Base-by-base conservation (phyloP, 2,329 filamentous ascomycete species). In the Fusarium solani-melongenae region DNA sequence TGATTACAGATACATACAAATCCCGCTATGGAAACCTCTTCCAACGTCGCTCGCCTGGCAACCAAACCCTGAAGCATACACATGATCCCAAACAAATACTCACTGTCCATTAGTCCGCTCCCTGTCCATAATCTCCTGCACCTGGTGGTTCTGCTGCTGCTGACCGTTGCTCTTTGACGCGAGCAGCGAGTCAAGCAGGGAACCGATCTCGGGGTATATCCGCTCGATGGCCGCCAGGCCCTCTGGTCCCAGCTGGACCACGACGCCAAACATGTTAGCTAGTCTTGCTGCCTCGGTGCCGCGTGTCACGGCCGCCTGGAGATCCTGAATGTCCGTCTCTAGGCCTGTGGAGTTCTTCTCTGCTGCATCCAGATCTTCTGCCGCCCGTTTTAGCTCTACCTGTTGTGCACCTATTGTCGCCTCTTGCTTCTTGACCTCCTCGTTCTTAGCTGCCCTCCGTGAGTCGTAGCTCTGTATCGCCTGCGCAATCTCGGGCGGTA, bases 151-250 rank as follows among this genome's bases (percentile, higher is more conserved):
- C 27, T 75, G 70, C 41, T 66, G 67, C 58, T 69, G 56, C 27
- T 46, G 38, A 20, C 66, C 55, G 27, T 62, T 73, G 15, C 72
- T 70, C 64, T 67, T 73, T n/a, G 75, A 68, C 10, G 63, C 74
- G 5, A 78, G 70, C 41, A 78, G 57, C 46, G 72, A 74, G 49
- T 78, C 77, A 29, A 78, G 67, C 53, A 78, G 59, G 22, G 76
- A 76, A 36, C 75, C 76, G 64, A 78, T 78, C 74, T 78, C 77
- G 29, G 77, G 77, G 75, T 78, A 78, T 76, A 78, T 77, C 39
- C 75, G 70, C 72, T 78, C 77, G 62, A 78, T 76, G 53, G 67
- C 76, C 33, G 74, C 75, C 41, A 78, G 46, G 15, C 77, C 77
- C 49, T 73, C 74, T 5, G 77, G 77, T 6, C 77, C 77, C 31